phyloP scores from a whole-genome alignment of 805 yeast species.

The Scheffersomyces stipitis region DNA sequence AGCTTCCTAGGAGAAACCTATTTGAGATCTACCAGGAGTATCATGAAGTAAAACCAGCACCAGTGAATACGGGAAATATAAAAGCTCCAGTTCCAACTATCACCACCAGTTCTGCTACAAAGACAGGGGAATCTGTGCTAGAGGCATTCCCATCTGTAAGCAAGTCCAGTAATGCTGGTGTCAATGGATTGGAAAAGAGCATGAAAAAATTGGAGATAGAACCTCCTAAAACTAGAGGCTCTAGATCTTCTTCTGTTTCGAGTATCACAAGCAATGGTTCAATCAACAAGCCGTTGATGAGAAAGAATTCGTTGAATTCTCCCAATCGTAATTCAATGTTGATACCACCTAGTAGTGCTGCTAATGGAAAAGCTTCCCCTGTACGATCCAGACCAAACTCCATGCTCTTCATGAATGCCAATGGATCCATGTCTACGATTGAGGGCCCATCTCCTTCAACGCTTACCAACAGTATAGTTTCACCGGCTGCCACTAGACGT shows the following conservation, averaged over 20 bases:
- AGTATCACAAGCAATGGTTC: conserved; percentile 18
- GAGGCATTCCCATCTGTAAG: conserved; percentile 9
- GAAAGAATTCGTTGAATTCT: conserved; percentile 19
- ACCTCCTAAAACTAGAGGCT: conserved; percentile 10
- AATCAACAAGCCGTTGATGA: conserved; percentile 7
- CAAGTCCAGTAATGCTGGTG: background rate
- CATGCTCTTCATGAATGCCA: conserved; percentile 22
- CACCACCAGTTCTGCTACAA: background rate
- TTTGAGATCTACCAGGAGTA: conserved; percentile 13
- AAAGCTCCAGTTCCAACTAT: background rate
- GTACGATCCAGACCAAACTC: conserved; percentile 22
- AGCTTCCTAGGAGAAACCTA: conserved; percentile 25
- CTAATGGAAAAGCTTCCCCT: conserved; percentile 5
- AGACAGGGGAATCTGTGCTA: background rate
- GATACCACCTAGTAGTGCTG: conserved; percentile 5
- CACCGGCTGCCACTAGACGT: conserved; percentile 17
- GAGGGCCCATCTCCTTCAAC: conserved; percentile 3
- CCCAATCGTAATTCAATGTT: conserved; percentile 14
- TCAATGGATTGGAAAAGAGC: conserved; percentile 7
- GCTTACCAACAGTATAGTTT: background rate
- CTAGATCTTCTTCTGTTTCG: conserved; percentile 30
- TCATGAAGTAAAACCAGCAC: background rate
- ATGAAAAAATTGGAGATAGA: conserved; percentile 19
- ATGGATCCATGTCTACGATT: conserved; percentile 13
- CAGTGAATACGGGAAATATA: background rate